Percentiles rank a stretch among this genome's conserved stretches.
Evolutionary conservation across 164 flowering plant species (phyloP).

Genomic region (Umbilicus rupestris): DNA sequence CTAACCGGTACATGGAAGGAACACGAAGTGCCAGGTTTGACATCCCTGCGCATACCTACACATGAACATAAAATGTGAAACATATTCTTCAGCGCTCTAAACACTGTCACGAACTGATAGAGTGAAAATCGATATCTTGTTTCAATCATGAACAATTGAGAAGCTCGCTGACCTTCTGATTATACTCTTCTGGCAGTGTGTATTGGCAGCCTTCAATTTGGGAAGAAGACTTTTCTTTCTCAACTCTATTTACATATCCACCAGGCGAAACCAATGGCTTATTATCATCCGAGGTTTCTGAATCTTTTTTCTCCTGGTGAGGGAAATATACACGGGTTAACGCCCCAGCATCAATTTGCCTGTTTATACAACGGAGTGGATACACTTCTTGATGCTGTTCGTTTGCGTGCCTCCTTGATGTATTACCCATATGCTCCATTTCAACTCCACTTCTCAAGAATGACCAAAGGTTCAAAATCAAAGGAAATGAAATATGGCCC

Average conservation of each 20-base stretch:
- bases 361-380: conserved; percentile 13
- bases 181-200: not conserved
- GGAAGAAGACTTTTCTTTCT: not conserved
- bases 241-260: not conserved
- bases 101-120: not conserved
- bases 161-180: not conserved
- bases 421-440: conserved; percentile 21
- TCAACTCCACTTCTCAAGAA: conserved; percentile 39
- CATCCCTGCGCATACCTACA: conserved; percentile 23
- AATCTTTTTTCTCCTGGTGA: conserved; percentile 10
- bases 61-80: conserved; percentile 6
- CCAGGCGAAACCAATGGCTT: not conserved
- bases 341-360: conserved; percentile 18
- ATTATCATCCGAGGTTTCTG: conserved; percentile 8
- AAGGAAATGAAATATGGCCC: conserved; percentile 81
- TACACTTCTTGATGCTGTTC: conserved; percentile 14
- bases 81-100: not conserved
- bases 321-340: conserved; percentile 15
- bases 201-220: not conserved
- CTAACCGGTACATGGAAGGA: conserved; percentile 40
- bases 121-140: not conserved
- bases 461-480: conserved; percentile 46
- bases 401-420: conserved; percentile 16
- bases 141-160: not conserved
- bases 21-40: conserved; percentile 10